Evolutionary conservation across 1,284 basidiomycete species (phyloP), one percentile per base, ranked within the genome.

Genomic region (Marasmius sp.): DNA sequence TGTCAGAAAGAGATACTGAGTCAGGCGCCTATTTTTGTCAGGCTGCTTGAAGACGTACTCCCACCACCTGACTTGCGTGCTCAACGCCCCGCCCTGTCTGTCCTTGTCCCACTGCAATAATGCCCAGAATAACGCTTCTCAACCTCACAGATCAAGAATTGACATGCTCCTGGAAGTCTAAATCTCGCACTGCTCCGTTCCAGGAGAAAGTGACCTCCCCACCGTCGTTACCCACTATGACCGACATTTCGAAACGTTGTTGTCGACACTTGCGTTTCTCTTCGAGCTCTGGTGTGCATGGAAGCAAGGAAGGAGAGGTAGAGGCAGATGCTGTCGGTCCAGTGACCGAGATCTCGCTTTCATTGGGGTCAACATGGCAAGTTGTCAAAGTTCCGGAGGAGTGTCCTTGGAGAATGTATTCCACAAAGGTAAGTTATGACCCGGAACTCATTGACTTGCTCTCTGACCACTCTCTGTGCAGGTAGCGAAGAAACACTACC

Each of bases 401-500:
- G 37, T 85, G 77, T 66, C 82, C 81, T n/a, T 90, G 86, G 85
- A 71, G 76, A 50, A 70, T 88, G 37, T 89, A 85, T 67, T 74
- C 78, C 50, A 78, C 75, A 64, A 79, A 77, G 70, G 88, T 88
- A 63, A 57, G 80, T 68, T n/a, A 52, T 34, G 38, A 12, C 36
- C 27, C 43, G 41, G 14, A 33, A 39, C 53, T 58, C 48, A 57
- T 56, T 43, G 43, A 54, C 22, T 50, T 53, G 56, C 43, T 14
- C 18, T 58, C 58, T 12, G 41, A 43, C 6, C 48, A 53, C 34
- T 52, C 5, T 27, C 5, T 5, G 5, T 27, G 27, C 27, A 85
- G 84, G 66, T 78, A 33, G 72, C 74, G 9, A 70, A 69, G 58
- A 74, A 72, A 34, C 78, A 80, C 48, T 74, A 79, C 61, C 75